Percentiles rank a stretch among this genome's conserved stretches.
Conservation (phyloP, 257 asterid genomes). For the Nicotiana otophora region DNA sequence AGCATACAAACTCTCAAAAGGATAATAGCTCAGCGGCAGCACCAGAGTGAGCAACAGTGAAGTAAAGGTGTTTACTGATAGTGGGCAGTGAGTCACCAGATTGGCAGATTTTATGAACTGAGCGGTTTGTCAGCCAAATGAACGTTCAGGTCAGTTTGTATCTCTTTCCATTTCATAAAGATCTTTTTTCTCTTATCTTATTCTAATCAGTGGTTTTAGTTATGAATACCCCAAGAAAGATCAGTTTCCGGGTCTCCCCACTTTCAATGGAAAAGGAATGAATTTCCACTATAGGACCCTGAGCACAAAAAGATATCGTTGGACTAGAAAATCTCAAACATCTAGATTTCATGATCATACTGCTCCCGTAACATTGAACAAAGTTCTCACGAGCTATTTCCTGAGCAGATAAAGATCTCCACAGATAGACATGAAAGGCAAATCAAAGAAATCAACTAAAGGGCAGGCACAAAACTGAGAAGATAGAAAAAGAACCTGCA, state of each 20-base stretch:
- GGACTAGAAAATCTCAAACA: not conserved
- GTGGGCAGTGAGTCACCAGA: not conserved
- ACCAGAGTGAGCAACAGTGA: not conserved
- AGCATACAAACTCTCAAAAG: not conserved
- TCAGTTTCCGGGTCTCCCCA: not conserved
- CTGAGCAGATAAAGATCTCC: not conserved
- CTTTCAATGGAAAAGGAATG: not conserved
- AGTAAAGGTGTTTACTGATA: not conserved
- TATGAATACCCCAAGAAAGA: not conserved
- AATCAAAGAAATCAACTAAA: not conserved
- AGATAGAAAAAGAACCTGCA: constrained; percentile 24
- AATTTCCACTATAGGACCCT: not conserved
- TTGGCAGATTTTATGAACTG: not conserved
- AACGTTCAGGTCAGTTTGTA: not conserved
- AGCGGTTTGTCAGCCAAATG: not conserved
- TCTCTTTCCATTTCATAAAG: not conserved
- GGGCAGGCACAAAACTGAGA: not conserved
- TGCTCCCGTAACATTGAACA: not conserved
- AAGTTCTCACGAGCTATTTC: not conserved
- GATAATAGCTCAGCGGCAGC: not conserved
- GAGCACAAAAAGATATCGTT: not conserved
- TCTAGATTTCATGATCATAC: not conserved
- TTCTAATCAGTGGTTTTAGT: not conserved
- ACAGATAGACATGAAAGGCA: not conserved
- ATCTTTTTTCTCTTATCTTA: not conserved